Conservation (phyloP, 805 yeast genomes). For the Isabelozyma gotoi region DNA sequence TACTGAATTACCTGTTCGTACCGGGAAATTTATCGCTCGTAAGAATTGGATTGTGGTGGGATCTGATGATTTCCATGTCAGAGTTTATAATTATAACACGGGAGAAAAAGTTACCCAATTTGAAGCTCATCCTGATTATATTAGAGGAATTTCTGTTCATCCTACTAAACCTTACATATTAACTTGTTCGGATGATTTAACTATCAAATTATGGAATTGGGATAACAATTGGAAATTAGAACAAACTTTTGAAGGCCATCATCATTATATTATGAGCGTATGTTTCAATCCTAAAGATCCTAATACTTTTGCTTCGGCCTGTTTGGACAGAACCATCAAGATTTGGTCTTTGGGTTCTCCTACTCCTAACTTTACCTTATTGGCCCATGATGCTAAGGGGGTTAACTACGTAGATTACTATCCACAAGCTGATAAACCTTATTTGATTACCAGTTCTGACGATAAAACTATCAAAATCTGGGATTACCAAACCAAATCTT, state of each 20-base stretch:
- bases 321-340: conserved; percentile 93
- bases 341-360: conserved; percentile 92
- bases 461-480: conserved; percentile 86
- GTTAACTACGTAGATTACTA: conserved; percentile 96
- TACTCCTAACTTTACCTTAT: conserved; percentile 85
- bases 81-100: conserved; percentile 93
- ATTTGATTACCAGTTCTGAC: conserved; percentile 86
- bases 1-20: conserved; percentile 93
- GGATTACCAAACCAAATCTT: conserved; percentile 97
- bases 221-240: conserved; percentile 88
- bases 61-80: conserved; percentile 89
- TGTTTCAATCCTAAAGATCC: conserved; percentile 97
- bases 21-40: conserved; percentile 92
- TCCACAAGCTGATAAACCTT: conserved; percentile 97
- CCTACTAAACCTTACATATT: conserved; percentile 88
- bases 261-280: conserved; percentile 90
- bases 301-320: conserved; percentile 95
- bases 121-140: conserved; percentile 97
- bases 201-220: conserved; percentile 97
- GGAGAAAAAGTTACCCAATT: conserved; percentile 93
- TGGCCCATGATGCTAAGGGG: conserved; percentile 90
- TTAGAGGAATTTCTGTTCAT: conserved; percentile 90
- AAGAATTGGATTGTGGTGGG: conserved; percentile 98
- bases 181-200: conserved; percentile 89
- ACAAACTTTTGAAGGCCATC: conserved; percentile 93